Base-by-base conservation (phyloP, 1,284 basidiomycete species). In the Papiliotrema terrestris region DNA sequence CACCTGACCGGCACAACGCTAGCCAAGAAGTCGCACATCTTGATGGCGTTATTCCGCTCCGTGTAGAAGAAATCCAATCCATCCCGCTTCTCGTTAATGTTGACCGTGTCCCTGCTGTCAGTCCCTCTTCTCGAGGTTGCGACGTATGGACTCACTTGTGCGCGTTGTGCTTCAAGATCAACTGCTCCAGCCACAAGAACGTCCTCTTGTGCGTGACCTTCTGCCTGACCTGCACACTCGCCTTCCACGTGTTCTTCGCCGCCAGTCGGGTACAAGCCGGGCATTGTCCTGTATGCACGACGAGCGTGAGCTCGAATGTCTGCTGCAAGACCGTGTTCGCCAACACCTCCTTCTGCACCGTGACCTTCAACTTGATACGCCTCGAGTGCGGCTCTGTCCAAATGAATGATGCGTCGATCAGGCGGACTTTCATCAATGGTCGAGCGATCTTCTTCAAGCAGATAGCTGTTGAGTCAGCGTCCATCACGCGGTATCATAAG, bases 371-470 rank as follows among this genome's bases (percentile, higher is more conserved):
- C 51, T 91, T 84, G 59, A 98, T 76, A 49, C 96, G 84, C 74
- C 95, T 95, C 50, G 89, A 93, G 78, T 98, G 95, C 1, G 95
- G 95, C 73, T 98, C 96, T 9, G 95, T 98, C 95, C 96, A 98
- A 71, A 98, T 92, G 75, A 98, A 98, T 62, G 92, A 90, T 0
- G 95, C 95, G 62, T 98, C 95, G 37, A 96, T 96, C 43, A 98
- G 79, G 35, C 95, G 88, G 51, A 98, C 93, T 80, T 93, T 95
- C 69, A 86, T 88, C 35, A 98, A 81, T 20, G 75, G 75, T 23
- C 94, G 90, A 67, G 96, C 95, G 69, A 98, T 85, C 77, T 94
- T 96, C 75, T 91, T 93, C 57, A 98, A 78, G 73, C 91, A 93
- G 51, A 93, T 85, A 2, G 90, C 87, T 74, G 38, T 25, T 36